Percentiles rank a stretch among this genome's conserved stretches.
Evolutionary conservation across 2,329 filamentous ascomycete species (phyloP).

Genomic region (Neofusicoccum sp.): DNA sequence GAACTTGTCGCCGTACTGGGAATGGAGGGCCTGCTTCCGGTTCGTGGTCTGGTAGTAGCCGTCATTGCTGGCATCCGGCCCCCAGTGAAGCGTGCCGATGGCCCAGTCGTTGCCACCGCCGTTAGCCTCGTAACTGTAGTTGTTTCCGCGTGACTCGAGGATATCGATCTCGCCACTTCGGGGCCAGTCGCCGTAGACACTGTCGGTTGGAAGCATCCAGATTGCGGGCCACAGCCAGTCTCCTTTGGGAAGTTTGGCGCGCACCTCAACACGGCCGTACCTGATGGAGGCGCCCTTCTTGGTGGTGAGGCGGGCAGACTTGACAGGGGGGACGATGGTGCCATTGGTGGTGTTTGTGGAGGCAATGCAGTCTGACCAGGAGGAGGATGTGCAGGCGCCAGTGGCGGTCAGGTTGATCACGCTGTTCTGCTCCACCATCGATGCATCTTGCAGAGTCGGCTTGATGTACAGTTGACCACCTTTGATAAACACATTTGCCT

Average conservation of each 20-base stretch:
- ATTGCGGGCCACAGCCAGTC: constrained; percentile 49
- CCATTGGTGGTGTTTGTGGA: constrained; percentile 46
- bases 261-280: constrained; percentile 54
- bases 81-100: constrained; percentile 51
- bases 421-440: constrained; percentile 22
- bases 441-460: constrained; percentile 17
- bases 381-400: constrained; percentile 6
- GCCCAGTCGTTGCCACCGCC: constrained; percentile 44
- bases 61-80: constrained; percentile 28
- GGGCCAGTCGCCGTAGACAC: constrained; percentile 47
- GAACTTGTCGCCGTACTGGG: constrained; percentile 40
- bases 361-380: constrained; percentile 24
- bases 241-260: constrained; percentile 51
- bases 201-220: constrained; percentile 21
- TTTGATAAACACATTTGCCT: constrained; percentile 51
- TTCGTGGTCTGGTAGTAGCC: constrained; percentile 31
- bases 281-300: constrained; percentile 46
- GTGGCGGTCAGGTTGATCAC: constrained; percentile 43
- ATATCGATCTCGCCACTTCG: constrained; percentile 56
- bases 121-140: constrained; percentile 31
- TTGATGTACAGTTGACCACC: constrained; percentile 30
- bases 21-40: constrained; percentile 16
- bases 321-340: constrained; percentile 50
- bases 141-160: constrained; percentile 51
- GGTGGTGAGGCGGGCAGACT: constrained; percentile 50